Conservation (phyloP, 2,329 filamentous ascomycete species). For the Cytospora piceae region DNA sequence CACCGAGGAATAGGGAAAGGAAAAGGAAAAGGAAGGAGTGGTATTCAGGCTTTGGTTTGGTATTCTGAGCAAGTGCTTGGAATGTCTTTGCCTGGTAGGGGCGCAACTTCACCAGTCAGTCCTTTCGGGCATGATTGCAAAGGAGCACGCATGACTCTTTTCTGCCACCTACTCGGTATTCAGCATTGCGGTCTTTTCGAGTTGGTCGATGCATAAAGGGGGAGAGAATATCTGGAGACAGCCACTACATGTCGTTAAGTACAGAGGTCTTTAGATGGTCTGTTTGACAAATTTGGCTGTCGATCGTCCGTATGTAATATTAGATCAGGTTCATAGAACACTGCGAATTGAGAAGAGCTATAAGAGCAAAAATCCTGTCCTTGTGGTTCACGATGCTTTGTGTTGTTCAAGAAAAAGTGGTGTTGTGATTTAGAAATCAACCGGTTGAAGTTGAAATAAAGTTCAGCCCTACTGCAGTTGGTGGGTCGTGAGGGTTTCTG, state of each 20-base stretch:
- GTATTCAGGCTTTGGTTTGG: not conserved
- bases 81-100: not conserved
- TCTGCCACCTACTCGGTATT: not conserved
- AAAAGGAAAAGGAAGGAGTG: not conserved
- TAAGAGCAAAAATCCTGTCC: not conserved
- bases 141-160: not conserved
- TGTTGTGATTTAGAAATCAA: not conserved
- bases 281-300: not conserved
- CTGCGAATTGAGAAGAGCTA: not conserved
- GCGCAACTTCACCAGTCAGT: not conserved
- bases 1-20: not conserved
- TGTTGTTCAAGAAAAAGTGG: not conserved
- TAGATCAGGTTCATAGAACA: not conserved
- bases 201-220: not conserved
- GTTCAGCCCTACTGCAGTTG: conserved; percentile 7
- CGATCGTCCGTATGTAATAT: not conserved
- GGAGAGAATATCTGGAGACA: not conserved
- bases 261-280: not conserved
- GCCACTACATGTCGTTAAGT: not conserved
- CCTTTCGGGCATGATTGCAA: not conserved
- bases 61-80: not conserved
- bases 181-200: not conserved
- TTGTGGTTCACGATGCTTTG: not conserved
- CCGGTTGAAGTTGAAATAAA: conserved; percentile 6
- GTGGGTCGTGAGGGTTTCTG: not conserved